Conservation (phyloP, 192 early-diverging fungal genomes). For the Podochytrium sp. region DNA sequence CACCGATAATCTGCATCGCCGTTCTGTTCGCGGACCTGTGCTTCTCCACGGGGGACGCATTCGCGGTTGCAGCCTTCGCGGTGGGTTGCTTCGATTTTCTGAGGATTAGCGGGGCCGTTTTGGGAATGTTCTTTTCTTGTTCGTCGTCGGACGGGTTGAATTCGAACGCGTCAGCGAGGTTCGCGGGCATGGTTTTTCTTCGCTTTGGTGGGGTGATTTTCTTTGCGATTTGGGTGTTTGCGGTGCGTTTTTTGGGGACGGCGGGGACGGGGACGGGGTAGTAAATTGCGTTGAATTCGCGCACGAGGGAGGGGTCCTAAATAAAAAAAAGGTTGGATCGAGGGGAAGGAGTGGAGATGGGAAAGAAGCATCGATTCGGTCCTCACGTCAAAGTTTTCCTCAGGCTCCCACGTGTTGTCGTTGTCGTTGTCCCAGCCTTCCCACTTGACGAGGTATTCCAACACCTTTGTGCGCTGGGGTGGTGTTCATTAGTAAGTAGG, state of each 20-base stretch:
- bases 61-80: too few species aligned
- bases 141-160: background rate
- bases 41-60: too few species aligned
- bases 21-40: too few species aligned
- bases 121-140: background rate
- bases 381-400: background rate
- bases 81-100: too few species aligned
- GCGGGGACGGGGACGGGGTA: background rate
- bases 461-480: background rate
- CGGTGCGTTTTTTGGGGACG: background rate
- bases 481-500: background rate
- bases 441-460: slow-evolving; percentile 11
- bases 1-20: too few species aligned
- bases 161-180: too few species aligned
- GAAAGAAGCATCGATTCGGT: background rate
- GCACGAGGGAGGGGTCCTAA: background rate
- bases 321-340: too few species aligned
- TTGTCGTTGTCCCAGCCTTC: background rate
- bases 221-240: background rate
- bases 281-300: background rate
- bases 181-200: background rate
- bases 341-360: background rate
- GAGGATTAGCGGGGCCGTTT: too few species aligned
- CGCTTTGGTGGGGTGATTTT: background rate
- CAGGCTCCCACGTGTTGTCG: slow-evolving; percentile 7